phyloP scores from a whole-genome alignment of 306 rosid genomes.

The Prunus davidiana region DNA sequence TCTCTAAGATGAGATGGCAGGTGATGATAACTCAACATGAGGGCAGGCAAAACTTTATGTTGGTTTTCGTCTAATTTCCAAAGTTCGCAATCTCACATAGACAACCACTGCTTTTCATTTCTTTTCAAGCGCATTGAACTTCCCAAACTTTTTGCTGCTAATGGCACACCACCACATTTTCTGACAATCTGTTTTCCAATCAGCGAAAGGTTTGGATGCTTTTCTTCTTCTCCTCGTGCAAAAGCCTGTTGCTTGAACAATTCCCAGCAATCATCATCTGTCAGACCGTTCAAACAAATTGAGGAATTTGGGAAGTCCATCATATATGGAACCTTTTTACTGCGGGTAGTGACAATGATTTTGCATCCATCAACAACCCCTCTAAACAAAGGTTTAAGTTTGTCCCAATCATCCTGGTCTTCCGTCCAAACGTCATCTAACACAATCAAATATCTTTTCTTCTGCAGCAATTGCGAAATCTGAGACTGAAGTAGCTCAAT shows the following conservation, averaged over 20 bases:
- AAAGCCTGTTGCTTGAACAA: slow-evolving; percentile 19
- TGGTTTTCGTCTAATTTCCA: background rate
- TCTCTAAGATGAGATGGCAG: background rate
- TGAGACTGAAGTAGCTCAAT: background rate
- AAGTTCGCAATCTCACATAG: slow-evolving; percentile 4
- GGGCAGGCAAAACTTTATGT: background rate
- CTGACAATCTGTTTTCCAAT: background rate
- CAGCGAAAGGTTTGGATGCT: background rate
- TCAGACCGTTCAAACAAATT: background rate
- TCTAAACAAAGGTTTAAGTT: slow-evolving; percentile 2
- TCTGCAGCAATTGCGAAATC: background rate
- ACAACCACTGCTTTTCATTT: background rate
- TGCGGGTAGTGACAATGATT: slow-evolving; percentile 2
- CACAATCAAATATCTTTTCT: background rate
- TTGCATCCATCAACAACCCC: slow-evolving; percentile 15
- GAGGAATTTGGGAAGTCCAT: background rate
- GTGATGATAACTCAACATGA: slow-evolving; percentile 12
- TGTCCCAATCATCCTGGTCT: slow-evolving; percentile 9
- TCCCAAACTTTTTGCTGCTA: slow-evolving; percentile 21
- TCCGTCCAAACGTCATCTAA: slow-evolving; percentile 25
- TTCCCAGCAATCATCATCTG: background rate
- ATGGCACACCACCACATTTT: slow-evolving; percentile 17
- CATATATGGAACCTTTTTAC: background rate
- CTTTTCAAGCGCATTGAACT: background rate
- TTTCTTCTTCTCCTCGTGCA: background rate